These are phyloP conservation scores for Platanthera guangdongensis DNA, from an alignment of 106 monocot genomes.

Conservation along the genomic window DNA sequence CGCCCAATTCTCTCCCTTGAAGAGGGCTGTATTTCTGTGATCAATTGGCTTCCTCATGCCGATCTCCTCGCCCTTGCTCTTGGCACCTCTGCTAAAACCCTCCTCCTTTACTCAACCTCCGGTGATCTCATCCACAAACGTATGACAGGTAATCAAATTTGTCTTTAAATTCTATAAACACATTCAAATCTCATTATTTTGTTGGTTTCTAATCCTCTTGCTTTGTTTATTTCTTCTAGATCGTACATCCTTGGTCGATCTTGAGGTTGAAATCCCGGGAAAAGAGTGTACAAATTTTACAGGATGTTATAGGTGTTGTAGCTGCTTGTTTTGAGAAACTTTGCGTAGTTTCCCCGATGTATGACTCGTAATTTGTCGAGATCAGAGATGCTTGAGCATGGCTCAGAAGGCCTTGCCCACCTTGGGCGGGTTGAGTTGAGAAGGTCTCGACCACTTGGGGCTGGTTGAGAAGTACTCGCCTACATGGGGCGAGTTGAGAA, in stretches of 20 bases:
- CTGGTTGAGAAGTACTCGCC: too few species aligned
- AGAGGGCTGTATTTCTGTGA: constrained; percentile 52
- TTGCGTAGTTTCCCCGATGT: constrained; percentile 41
- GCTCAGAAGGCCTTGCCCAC: too few species aligned
- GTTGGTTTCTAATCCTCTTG: not conserved
- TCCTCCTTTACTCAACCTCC: constrained; percentile 57
- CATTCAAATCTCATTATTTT: not conserved
- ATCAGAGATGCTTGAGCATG: too few species aligned
- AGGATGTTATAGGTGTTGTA: constrained; percentile 11
- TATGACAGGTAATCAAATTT: too few species aligned
- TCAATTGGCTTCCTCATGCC: constrained; percentile 63
- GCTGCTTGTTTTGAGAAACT: constrained; percentile 37
- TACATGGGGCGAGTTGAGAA: too few species aligned
- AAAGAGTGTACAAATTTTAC: constrained; percentile 14
- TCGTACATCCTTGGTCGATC: constrained; percentile 46
- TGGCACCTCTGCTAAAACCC: constrained; percentile 55
- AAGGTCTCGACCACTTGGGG: too few species aligned
- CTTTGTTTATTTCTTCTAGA: constrained; percentile 25
- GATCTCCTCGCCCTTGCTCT: constrained; percentile 53
- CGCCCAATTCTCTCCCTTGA: constrained; percentile 33
- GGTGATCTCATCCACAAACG: constrained; percentile 69
- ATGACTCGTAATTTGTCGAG: too few species aligned
- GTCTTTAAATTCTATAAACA: not conserved
- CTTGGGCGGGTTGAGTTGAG: too few species aligned
- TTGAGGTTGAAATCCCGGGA: constrained; percentile 59